A percentile compares a stretch with the other conserved stretches of the same genome.
phyloP scores from a whole-genome alignment of 1,284 basidiomycete species.

The Apiotrichum laibachii region DNA sequence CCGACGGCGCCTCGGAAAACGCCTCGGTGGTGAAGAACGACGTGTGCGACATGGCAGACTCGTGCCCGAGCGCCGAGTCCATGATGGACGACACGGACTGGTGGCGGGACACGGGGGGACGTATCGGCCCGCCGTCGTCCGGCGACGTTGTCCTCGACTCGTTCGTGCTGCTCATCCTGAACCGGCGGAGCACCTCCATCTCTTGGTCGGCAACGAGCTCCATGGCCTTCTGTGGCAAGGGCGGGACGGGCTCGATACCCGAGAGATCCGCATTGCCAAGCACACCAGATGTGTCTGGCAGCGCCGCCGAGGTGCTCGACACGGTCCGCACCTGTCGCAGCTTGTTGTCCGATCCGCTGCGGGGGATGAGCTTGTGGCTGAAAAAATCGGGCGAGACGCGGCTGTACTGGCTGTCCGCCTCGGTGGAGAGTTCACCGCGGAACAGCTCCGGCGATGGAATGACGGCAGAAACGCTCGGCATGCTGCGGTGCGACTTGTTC shows the following conservation, averaged over 20 bases:
- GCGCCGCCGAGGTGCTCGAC: not conserved
- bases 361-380: not conserved
- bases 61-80: not conserved
- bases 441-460: not conserved
- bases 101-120: not conserved
- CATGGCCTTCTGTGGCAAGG: too few species aligned
- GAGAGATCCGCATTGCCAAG: not conserved
- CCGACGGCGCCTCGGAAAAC: too few species aligned
- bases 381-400: conserved; percentile 2
- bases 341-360: not conserved
- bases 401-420: not conserved
- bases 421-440: not conserved
- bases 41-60: conserved; percentile 6
- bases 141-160: not conserved
- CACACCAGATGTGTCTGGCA: not conserved
- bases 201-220: not conserved
- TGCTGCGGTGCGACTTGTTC: not conserved
- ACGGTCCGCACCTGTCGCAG: too few species aligned
- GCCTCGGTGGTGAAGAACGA: conserved; percentile 13
- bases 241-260: not conserved
- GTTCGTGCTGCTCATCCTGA: not conserved
- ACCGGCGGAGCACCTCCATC: not conserved
- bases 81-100: too few species aligned
- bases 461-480: conserved; percentile 2
- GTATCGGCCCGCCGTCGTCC: not conserved